Evolutionary conservation across 2,329 filamentous ascomycete genomes (phyloP).

Genomic region (Coleophoma crateriformis): DNA sequence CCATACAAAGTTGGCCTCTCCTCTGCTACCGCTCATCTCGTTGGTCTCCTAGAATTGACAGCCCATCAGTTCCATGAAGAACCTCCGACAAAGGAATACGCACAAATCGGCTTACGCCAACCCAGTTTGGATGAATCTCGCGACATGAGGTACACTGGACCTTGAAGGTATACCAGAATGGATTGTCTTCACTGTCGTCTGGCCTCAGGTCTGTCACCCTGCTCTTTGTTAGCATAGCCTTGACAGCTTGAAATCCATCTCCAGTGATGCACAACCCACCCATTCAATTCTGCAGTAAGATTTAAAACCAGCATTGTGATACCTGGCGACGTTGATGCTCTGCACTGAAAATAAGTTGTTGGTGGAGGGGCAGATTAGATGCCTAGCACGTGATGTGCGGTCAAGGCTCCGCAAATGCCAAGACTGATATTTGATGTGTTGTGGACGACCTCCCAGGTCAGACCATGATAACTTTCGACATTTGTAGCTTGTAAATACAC

Average conservation of each 20-base stretch:
- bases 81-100: neutral
- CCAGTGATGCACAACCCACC: conserved; percentile 40
- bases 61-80: neutral
- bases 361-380: conserved; percentile 5
- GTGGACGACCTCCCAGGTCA: neutral
- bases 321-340: too few species aligned
- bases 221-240: conserved; percentile 4
- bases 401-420: neutral
- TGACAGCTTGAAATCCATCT: neutral
- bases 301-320: conserved; percentile 53
- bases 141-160: conserved; percentile 98
- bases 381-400: neutral
- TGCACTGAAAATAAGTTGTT: neutral
- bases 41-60: conserved; percentile 66
- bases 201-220: conserved; percentile 90
- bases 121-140: conserved; percentile 80
- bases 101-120: conserved; percentile 85
- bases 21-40: conserved; percentile 86
- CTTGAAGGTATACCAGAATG: conserved; percentile 97
- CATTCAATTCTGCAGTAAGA: conserved; percentile 63
- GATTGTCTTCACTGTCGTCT: conserved; percentile 70
- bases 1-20: conserved; percentile 99
- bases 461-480: neutral
- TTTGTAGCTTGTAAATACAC: neutral
- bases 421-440: too few species aligned